A percentile compares a stretch with the other conserved stretches of the same genome.
Conservation (phyloP, 805 yeast genomes). For the Yamadazyma akitaensis region DNA sequence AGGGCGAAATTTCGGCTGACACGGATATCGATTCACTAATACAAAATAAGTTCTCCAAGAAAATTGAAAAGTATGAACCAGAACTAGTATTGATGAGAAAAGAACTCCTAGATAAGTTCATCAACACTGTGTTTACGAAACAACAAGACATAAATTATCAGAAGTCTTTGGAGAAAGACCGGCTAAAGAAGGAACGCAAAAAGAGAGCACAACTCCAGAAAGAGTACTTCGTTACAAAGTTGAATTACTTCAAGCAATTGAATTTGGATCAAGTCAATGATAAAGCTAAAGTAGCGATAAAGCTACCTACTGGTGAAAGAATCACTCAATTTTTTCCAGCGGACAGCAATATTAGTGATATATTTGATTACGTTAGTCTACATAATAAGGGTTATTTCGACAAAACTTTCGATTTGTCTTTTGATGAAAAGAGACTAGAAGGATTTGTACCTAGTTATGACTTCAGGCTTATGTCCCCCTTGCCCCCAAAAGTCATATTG, state of each 20-base stretch:
- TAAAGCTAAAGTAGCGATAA: conserved; percentile 64
- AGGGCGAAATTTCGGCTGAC: conserved; percentile 55
- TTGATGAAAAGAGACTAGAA: conserved; percentile 23
- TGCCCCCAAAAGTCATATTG: conserved; percentile 35
- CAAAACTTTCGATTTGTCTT: conserved; percentile 18
- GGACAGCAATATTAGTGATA: conserved; percentile 24
- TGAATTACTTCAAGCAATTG: conserved; percentile 21
- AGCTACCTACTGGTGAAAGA: conserved; percentile 63
- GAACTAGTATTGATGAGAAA: conserved; percentile 56
- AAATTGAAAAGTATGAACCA: conserved; percentile 57
- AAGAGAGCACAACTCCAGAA: conserved; percentile 29
- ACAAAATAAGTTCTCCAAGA: conserved; percentile 38
- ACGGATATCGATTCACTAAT: conserved; percentile 28
- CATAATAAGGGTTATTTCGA: conserved; percentile 40
- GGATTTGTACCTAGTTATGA: conserved; percentile 24
- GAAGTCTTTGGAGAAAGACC: conserved; percentile 65
- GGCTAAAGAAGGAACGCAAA: conserved; percentile 41
- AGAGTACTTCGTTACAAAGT: conserved; percentile 32
- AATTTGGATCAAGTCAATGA: conserved; percentile 14
- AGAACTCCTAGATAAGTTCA: conserved; percentile 59
- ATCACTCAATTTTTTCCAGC: conserved; percentile 35
- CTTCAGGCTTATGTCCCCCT: conserved; percentile 33
- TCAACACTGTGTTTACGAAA: conserved; percentile 54
- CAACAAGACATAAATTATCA: conserved; percentile 80
- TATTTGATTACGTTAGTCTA: conserved; percentile 35